phyloP scores from a whole-genome alignment of 345 rosid genomes.

The Pistacia atlantica region DNA sequence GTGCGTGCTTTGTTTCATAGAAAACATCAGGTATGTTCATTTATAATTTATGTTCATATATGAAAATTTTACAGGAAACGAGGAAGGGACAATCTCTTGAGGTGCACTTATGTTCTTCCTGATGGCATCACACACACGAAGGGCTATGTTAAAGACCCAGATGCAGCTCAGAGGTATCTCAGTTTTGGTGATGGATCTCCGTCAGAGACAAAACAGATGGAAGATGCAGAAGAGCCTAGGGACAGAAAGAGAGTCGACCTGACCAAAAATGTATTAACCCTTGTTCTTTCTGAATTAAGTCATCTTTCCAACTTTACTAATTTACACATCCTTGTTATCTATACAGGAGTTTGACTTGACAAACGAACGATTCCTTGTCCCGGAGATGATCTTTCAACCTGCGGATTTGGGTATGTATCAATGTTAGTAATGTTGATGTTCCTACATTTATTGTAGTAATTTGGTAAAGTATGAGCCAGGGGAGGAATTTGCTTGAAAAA shows the following conservation, averaged over 20 bases:
- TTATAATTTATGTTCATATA: neutral
- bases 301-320: neutral
- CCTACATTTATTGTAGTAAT: neutral
- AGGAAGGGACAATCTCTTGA: conserved; percentile 57
- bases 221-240: conserved; percentile 32
- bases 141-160: conserved; percentile 80
- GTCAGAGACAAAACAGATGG: conserved; percentile 30
- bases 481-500: neutral
- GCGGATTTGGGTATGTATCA: conserved; percentile 75
- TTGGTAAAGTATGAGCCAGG: neutral
- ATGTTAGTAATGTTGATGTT: neutral
- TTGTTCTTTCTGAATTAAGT: conserved; percentile 2
- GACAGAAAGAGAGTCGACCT: conserved; percentile 66
- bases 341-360: conserved; percentile 92
- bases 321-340: conserved; percentile 18
- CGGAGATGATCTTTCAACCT: conserved; percentile 94
- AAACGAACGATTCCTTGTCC: conserved; percentile 92
- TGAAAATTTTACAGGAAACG: conserved; percentile 40
- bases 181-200: conserved; percentile 25
- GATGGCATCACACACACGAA: conserved; percentile 76
- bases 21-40: neutral
- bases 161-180: conserved; percentile 57
- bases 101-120: conserved; percentile 84
- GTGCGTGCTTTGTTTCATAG: neutral
- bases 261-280: conserved; percentile 58